Base-by-base conservation (phyloP, 2,329 filamentous ascomycete species). In the Microdochium bolleyi region DNA sequence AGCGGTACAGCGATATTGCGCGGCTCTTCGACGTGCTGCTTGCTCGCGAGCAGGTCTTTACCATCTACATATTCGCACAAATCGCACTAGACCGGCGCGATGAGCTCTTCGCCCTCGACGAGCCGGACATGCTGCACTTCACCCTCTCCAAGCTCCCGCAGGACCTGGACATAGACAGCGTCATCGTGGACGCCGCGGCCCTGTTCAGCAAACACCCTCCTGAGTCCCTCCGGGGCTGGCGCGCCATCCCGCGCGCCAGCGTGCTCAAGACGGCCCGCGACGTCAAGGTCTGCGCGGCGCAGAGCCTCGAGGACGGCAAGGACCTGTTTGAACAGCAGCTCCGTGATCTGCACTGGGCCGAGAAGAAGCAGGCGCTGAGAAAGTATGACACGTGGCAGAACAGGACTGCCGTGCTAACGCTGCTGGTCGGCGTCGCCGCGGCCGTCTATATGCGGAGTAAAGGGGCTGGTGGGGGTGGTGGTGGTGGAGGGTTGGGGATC, bases 21-120 rank as follows among this genome's bases (percentile, higher is more conserved):
- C 83, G 94, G 24, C 74, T 99, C 1, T 99, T 96, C 67, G 94
- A 99, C 71, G 92, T 92, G 52, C 79, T 99, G 49, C 77, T 99
- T 4, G 89, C 92, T 2, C 83, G 82, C 49, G 89, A 95, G 67
- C 89, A 92, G n/a, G 87, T 88, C 38, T 90, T 96, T 62, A 85
- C 85, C 19, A 80, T 97, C 51, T 99, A 99, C 68, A 78, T 97
- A 52, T 97, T 96, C 70, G 90, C 91, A 1, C 87, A 89, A 64
- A 92, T 96, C 56, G 84, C 96, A 44, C 76, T 95, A 32, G 83
- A 85, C 48, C 86, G 92, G 37, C 85, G 88, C 53, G 80, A 83
- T 32, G 91, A 96, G 69, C 79, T 99, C n/a, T 80, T 97, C 57
- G 87, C 52, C 46, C 57, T 89, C 50, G 88, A 95, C 58, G 91